Percentiles rank a stretch among this genome's conserved stretches.
These are phyloP conservation scores for Tagetes patula DNA, from an alignment of 129 eudicot genomes.

Conservation along the genomic window DNA sequence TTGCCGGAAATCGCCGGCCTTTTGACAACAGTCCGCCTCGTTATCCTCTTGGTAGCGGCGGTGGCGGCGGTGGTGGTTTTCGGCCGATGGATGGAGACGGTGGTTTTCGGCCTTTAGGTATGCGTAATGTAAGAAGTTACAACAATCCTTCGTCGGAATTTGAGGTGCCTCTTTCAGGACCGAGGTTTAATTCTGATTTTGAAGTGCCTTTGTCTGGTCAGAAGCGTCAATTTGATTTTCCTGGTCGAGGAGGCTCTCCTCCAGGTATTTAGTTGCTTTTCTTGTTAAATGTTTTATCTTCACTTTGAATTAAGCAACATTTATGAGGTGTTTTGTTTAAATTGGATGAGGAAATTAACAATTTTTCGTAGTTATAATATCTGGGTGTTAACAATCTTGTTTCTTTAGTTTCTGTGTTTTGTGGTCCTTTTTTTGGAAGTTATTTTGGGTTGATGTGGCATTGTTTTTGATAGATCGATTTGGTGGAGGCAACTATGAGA, in stretches of 20 bases:
- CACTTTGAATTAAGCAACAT: no score
- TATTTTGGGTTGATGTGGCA: background rate
- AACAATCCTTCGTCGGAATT: constrained; percentile 38
- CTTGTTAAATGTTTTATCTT: no score
- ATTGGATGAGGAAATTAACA: background rate
- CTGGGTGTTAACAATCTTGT: background rate
- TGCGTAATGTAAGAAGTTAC: constrained; percentile 29
- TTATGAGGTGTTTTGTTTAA: background rate
- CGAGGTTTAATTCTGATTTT: constrained; percentile 31
- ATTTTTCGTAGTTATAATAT: background rate
- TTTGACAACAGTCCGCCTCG: constrained; percentile 59
- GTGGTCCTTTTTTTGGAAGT: background rate
- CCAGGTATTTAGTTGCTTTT: constrained; percentile 32
- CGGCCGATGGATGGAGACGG: constrained; percentile 45
- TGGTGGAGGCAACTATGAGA: constrained; percentile 36
- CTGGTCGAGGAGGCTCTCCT: constrained; percentile 59
- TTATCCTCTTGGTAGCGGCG: constrained; percentile 37
- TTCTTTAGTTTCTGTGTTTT: background rate
- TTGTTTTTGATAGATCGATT: constrained; percentile 18
- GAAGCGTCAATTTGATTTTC: constrained; percentile 75
- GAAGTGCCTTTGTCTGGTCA: constrained; percentile 65
- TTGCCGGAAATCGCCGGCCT: constrained; percentile 45
- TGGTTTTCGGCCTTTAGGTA: constrained; percentile 35
- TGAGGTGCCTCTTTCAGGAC: constrained; percentile 46
- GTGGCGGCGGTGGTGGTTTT: constrained; percentile 40